Base-by-base conservation (phyloP, 768 basidiomycete species). In the Hypsizygus marmoreus region DNA sequence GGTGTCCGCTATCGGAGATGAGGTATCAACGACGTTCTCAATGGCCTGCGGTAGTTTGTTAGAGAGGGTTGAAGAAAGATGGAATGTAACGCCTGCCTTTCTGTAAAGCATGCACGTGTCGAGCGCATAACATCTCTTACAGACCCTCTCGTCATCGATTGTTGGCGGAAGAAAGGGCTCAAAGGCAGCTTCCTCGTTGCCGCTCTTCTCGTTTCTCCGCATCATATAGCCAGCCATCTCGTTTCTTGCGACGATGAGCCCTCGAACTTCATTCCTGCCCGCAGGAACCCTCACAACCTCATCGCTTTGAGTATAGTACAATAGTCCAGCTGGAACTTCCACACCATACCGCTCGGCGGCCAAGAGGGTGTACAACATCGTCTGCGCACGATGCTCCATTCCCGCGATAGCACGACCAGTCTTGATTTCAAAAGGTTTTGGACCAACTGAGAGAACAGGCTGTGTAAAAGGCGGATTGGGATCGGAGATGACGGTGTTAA, bases 331-430 rank as follows among this genome's bases (percentile, higher is more conserved):
- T 1, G 82, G 77, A 7, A 97, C 82, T 16, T 86, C 79, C 4
- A 80, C 77, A 4, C 84, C 91, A 58, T 97, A 97, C n/a, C 95
- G 80, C 62, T 98, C 95, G 29, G 82, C 80, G 56, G 93, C 82
- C 1, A 99, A 75, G 4, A 98, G 72, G 1, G 93, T 95, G 63
- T 99, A 99, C 3, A 99, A 70, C 86, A 97, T 94, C 1, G 97
- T 99, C 66, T 99, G 97, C 0, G 97, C 97, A 28, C 97, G 87
- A 65, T 98, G 95, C 54, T 95, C 93, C 81, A 94, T 84, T 0
- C 82, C 86, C 5, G 75, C 71, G 6, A 79, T 70, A 0, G 86
- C 70, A 23, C 88, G 77, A 2, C 97, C 97, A 0, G 97, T 99
- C 69, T 99, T 99, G 68, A 99, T 91, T 65, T 99, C 97, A 42